Evolutionary conservation across 371 early-diverging fungal species (phyloP), one percentile per base, ranked within the genome.

Genomic region (Circinella umbellata): DNA sequence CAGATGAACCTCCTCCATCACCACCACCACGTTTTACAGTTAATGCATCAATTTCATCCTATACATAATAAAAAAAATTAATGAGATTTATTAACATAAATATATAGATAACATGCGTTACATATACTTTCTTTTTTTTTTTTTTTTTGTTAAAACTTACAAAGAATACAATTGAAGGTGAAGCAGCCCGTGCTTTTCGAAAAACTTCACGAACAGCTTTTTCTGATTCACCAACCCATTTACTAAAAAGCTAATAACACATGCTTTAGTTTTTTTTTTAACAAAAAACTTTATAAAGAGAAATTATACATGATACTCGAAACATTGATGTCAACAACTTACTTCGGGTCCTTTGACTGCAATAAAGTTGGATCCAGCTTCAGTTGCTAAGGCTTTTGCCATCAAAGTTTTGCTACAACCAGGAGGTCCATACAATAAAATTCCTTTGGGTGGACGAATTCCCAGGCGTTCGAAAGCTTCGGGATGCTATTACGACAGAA

Each of bases 201-300:
- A 99, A 99, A 20, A 98, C 90, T 68, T 95, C 94, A n/a, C 93
- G 89, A 3, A 99, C 94, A 3, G 97, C 96, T 78, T 97, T 97
- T 80, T 99, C 99, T 1, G 96, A 96, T 75, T 99, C 99, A 62
- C 99, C 99, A 4, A 99, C 99, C 94, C 95, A 99, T 79, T 97
- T 98, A 84, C 94, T 96, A 73, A 98, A 96, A 5, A 98, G 81
- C 94, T 90, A 62, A 3, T 27, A 47, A 27, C 51, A 51, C 15
- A 6, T 27, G 27, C 2, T 27, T 27, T 27, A 27, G 27, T 27
- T 27, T 27, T 27, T 27, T 27, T 27, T 27, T 27, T 27, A 27
- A 27, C 0, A 27, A 27, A 27, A 27, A 27, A n/a, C n/a, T n/a
- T 27, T 27, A 27, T 27, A 27, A 27, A 27, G 27, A 27, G 27